Conservation (phyloP, 73 alveolate genomes). For the Uronychia setigera region DNA sequence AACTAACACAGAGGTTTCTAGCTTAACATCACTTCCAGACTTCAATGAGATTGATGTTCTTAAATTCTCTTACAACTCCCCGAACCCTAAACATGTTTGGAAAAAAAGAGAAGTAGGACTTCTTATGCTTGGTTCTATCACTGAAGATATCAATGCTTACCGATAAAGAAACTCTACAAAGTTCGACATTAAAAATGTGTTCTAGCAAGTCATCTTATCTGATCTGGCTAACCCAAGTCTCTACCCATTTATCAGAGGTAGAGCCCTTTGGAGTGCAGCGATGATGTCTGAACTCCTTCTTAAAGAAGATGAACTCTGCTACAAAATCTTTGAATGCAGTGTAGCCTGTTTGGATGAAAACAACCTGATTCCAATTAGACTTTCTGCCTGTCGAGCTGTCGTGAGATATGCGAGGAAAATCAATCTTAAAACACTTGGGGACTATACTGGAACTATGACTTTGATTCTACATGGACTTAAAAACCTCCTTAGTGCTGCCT, state of each 20-base stretch:
- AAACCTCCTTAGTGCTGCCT: conserved; percentile 58
- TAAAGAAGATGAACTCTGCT: conserved; percentile 22
- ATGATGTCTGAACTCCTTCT: conserved; percentile 55
- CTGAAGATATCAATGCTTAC: conserved; percentile 60
- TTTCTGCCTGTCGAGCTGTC: conserved; percentile 57
- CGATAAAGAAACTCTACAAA: conserved; percentile 41
- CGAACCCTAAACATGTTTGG: conserved; percentile 43
- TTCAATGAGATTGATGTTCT: conserved; percentile 54
- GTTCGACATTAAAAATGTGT: conserved; percentile 22
- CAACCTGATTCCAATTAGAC: conserved; percentile 36
- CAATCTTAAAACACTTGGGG: conserved; percentile 14
- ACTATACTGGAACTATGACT: conserved; percentile 5
- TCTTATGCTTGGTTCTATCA: conserved; percentile 53
- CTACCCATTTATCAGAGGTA: conserved; percentile 50
- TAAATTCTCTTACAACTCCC: conserved; percentile 31
- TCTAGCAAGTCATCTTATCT: conserved; percentile 36
- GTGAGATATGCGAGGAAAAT: conserved; percentile 55
- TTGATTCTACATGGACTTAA: conserved; percentile 59
- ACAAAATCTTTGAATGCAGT: conserved; percentile 13
- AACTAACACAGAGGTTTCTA: conserved; percentile 59
- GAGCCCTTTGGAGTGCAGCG: conserved; percentile 63
- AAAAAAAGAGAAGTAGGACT: conserved; percentile 67
- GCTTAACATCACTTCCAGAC: neutral
- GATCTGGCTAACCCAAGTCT: conserved; percentile 28
- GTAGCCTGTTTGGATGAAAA: conserved; percentile 1